Evolutionary conservation across 768 basidiomycete genomes (phyloP).

Genomic region (Leccinum imitatum): DNA sequence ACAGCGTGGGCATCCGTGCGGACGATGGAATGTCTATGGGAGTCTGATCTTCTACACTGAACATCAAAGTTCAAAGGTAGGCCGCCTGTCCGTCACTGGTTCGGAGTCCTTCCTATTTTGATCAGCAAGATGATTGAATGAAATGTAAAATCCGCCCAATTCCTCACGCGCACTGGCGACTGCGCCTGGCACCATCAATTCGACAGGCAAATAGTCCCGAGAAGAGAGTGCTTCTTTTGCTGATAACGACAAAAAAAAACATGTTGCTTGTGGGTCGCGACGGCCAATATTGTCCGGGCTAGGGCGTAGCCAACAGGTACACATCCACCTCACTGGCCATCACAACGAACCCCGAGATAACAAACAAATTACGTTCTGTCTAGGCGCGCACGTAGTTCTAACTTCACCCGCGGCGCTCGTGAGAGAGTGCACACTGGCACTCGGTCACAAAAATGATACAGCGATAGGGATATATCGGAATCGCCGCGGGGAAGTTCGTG

Average conservation of each 20-base stretch:
- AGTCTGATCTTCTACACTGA: neutral
- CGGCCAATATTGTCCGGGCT: neutral
- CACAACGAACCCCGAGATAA: neutral
- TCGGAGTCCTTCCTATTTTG: neutral
- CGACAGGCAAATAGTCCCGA: neutral
- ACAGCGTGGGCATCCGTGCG: neutral
- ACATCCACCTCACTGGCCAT: neutral
- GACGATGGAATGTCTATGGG: neutral
- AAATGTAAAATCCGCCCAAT: neutral
- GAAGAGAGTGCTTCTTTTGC: neutral
- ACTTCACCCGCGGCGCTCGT: neutral
- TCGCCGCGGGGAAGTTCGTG: neutral
- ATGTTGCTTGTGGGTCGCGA: neutral
- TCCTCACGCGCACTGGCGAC: neutral
- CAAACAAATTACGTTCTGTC: neutral
- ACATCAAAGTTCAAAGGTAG: neutral
- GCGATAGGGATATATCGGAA: neutral
- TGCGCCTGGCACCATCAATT: neutral
- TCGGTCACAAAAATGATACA: neutral
- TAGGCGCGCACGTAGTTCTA: neutral
- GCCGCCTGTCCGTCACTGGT: neutral
- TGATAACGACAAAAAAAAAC: slow-evolving; percentile 1
- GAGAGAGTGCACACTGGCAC: neutral
- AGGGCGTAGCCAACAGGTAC: neutral
- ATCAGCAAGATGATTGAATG: neutral